phyloP scores from a whole-genome alignment of 2,329 filamentous ascomycete genomes.

The Dothistroma pini region DNA sequence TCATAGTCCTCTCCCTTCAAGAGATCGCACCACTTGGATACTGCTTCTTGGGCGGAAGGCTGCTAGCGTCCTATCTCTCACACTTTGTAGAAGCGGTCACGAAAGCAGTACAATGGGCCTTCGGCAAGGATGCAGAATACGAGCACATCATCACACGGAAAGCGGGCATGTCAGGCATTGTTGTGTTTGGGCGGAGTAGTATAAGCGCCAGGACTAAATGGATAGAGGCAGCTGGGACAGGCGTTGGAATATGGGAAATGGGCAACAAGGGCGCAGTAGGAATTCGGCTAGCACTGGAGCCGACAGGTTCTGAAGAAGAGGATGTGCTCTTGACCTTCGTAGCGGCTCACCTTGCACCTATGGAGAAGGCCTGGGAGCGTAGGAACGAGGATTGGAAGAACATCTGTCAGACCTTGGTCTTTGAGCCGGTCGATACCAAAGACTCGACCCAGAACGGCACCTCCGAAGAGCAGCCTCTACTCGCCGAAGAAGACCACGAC shows the following conservation, averaged over 20 bases:
- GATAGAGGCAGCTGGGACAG: slow-evolving; percentile 75
- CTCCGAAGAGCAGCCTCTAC: slow-evolving; percentile 20
- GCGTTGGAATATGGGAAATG: slow-evolving; percentile 82
- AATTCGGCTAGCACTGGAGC: slow-evolving; percentile 61
- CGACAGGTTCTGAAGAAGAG: slow-evolving; percentile 32
- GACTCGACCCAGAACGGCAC: slow-evolving; percentile 20
- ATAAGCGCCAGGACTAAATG: slow-evolving; percentile 56
- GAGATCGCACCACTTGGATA: slow-evolving; percentile 83
- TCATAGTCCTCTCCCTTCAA: slow-evolving; percentile 70
- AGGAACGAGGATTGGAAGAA: slow-evolving; percentile 86
- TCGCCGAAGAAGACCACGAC: slow-evolving; percentile 2
- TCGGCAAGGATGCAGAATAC: slow-evolving; percentile 63
- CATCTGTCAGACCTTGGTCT: slow-evolving; percentile 76
- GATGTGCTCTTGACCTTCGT: slow-evolving; percentile 71
- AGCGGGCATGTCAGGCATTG: slow-evolving; percentile 83
- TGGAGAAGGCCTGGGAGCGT: slow-evolving; percentile 71
- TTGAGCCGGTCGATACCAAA: slow-evolving; percentile 39
- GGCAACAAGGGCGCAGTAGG: slow-evolving; percentile 94
- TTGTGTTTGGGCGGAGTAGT: slow-evolving; percentile 72
- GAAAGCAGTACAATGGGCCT: slow-evolving; percentile 41
- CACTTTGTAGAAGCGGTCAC: slow-evolving; percentile 65
- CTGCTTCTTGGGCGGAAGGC: slow-evolving; percentile 80
- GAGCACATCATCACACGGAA: slow-evolving; percentile 68
- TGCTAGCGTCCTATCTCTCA: slow-evolving; percentile 71
- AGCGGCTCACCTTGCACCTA: slow-evolving; percentile 80